A percentile compares a stretch with the other conserved stretches of the same genome.
Conservation (phyloP, 306 rosid genomes). For the Hippophae rhamnoides region DNA sequence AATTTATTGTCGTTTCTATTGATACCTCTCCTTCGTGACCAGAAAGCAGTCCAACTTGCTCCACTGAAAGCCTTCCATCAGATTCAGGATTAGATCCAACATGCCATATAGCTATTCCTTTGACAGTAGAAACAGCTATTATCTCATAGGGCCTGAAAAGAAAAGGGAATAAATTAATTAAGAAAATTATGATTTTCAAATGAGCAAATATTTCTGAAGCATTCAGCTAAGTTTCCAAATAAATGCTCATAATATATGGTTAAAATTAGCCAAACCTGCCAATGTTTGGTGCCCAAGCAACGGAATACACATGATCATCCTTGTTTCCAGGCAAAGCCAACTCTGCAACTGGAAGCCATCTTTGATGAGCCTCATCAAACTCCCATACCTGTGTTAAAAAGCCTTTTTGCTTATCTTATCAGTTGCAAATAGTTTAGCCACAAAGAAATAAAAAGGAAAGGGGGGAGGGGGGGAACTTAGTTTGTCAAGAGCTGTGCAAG, state of each 20-base stretch:
- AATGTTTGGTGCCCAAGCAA: slow-evolving; percentile 90
- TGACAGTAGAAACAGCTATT: slow-evolving; percentile 66
- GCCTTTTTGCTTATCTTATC: too few species aligned
- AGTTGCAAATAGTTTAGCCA: too few species aligned
- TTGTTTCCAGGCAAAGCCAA: slow-evolving; percentile 55
- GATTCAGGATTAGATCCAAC: slow-evolving; percentile 66
- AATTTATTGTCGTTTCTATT: background rate
- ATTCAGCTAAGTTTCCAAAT: background rate
- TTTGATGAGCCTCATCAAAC: slow-evolving; percentile 88
- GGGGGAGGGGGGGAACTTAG: too few species aligned
- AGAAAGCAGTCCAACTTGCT: slow-evolving; percentile 53
- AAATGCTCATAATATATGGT: background rate
- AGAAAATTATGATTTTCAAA: slow-evolving; percentile 6
- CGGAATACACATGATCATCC: slow-evolving; percentile 61
- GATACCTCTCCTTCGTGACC: slow-evolving; percentile 73
- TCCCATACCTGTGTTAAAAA: slow-evolving; percentile 61
- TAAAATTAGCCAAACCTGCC: slow-evolving; percentile 56
- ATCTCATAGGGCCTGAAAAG: slow-evolving; percentile 60
- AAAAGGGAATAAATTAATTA: slow-evolving; percentile 5
- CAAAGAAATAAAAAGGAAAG: too few species aligned
- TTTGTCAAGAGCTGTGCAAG: too few species aligned
- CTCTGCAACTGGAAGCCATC: slow-evolving; percentile 98
- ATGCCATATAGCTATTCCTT: slow-evolving; percentile 76
- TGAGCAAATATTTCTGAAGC: background rate
- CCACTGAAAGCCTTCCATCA: slow-evolving; percentile 67